phyloP scores from a whole-genome alignment of 2,329 filamentous ascomycete genomes.

The Pseudogymnoascus sp. region DNA sequence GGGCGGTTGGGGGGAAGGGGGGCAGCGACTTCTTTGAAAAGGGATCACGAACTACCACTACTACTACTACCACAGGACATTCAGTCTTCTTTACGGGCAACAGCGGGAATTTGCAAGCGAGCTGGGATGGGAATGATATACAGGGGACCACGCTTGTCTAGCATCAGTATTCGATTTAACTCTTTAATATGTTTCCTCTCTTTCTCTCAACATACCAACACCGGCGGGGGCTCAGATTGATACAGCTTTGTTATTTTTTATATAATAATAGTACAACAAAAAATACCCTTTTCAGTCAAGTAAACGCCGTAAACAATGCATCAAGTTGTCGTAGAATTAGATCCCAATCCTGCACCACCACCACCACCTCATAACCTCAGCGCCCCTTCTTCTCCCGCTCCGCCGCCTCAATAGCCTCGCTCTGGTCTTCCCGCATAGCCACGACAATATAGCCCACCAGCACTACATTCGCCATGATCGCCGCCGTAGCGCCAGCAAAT shows the following conservation, averaged over 20 bases:
- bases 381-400: slow-evolving; percentile 35
- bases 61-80: not conserved
- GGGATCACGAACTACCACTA: not conserved
- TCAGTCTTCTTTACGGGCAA: not conserved
- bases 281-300: not conserved
- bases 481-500: slow-evolving; percentile 76
- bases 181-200: not conserved
- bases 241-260: not conserved
- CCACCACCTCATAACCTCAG: not conserved
- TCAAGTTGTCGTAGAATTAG: not conserved
- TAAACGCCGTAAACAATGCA: not conserved
- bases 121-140: not conserved
- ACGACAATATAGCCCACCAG: slow-evolving; percentile 85
- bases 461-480: slow-evolving; percentile 84
- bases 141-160: not conserved
- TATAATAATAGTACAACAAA: not conserved
- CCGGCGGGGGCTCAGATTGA: not conserved
- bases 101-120: not conserved
- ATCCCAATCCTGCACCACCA: not conserved
- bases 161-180: not conserved
- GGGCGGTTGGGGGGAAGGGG: not conserved
- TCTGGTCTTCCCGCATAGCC: slow-evolving; percentile 78
- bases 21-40: not conserved
- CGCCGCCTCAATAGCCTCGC: slow-evolving; percentile 31
- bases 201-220: not conserved